Evolutionary conservation across 2,329 filamentous ascomycete genomes (phyloP), one percentile per base, ranked within the genome.

Genomic region (Fusarium coicis): DNA sequence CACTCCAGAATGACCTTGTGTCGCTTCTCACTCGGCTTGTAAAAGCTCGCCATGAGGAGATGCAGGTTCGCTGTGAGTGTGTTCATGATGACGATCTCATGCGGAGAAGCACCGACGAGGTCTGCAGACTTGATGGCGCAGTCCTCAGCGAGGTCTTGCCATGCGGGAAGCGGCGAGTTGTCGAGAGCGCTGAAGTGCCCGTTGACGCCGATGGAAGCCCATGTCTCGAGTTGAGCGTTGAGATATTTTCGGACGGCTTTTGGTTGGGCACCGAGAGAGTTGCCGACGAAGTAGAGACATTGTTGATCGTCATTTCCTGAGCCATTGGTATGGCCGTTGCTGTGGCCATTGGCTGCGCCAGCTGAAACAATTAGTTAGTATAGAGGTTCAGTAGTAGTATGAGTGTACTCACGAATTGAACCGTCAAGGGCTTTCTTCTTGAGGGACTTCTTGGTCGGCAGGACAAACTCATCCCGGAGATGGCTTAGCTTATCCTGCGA

Each of bases 1-100:
- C 93, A 93, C 81, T 97, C 94, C n/a, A 96, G 87, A 58, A 97
- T 92, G 71, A 97, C 92, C 84, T 96, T 96, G 83, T 92, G 92
- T 43, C 85, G 81, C 74, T 82, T 82, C 83, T 87, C 78, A 0
- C 87, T 92, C 1, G 94, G 94, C 59, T 84, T 86, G 83, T 96
- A 97, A 83, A 97, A 97, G 82, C 92, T 93, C 12, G 93, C 91
- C 91, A 97, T 91, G 77, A 96, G 85, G 21, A 97, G 82, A 80
- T 97, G 94, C 67, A 97, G 80, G 80, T 97, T 97, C 28, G 88
- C 90, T 4, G 93, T 97, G 77, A 97, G 83, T 1, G 93, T 95
- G 80, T 95, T 93, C 95, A 97, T 97, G 55, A 95, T 89, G 58
- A 94, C 93, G 21, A 97, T 91, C 82, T 97, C 94, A 59, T 86